Conservation (phyloP, 805 yeast species). For the Lachancea mirantina region DNA sequence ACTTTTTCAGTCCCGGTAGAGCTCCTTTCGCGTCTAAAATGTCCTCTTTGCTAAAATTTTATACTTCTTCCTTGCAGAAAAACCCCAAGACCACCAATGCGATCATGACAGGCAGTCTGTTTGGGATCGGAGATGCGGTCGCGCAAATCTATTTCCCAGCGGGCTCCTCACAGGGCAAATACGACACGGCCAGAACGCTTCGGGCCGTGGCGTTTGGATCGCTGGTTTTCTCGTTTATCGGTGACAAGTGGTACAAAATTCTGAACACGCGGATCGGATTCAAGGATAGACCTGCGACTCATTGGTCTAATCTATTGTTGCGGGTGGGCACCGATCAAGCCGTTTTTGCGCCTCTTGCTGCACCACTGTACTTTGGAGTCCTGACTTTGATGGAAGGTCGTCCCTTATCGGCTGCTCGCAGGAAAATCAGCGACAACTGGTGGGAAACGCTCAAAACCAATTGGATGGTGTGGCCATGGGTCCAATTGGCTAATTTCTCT, state of each 20-base stretch:
- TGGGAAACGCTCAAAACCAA: constrained; percentile 64
- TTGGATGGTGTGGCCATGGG: constrained; percentile 87
- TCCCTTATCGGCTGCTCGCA: constrained; percentile 33
- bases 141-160: constrained; percentile 54
- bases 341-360: constrained; percentile 68
- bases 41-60: constrained; percentile 15
- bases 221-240: constrained; percentile 67
- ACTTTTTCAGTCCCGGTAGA: not conserved
- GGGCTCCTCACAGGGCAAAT: constrained; percentile 16
- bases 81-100: constrained; percentile 51
- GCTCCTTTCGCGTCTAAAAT: constrained; percentile 5
- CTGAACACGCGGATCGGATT: constrained; percentile 37
- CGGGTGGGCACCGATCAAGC: constrained; percentile 68
- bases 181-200: constrained; percentile 48
- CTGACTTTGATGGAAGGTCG: constrained; percentile 63
- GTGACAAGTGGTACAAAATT: constrained; percentile 59
- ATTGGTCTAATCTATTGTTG: constrained; percentile 32
- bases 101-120: constrained; percentile 49
- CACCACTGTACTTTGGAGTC: constrained; percentile 62
- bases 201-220: constrained; percentile 70
- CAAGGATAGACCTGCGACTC: constrained; percentile 27
- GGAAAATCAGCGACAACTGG: constrained; percentile 45
- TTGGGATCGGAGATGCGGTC: constrained; percentile 67
- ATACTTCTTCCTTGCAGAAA: constrained; percentile 27
- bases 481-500: constrained; percentile 72